Evolutionary conservation across 2,329 filamentous ascomycete genomes (phyloP), one percentile per base, ranked within the genome.

Genomic region (Didymella keratinophila): DNA sequence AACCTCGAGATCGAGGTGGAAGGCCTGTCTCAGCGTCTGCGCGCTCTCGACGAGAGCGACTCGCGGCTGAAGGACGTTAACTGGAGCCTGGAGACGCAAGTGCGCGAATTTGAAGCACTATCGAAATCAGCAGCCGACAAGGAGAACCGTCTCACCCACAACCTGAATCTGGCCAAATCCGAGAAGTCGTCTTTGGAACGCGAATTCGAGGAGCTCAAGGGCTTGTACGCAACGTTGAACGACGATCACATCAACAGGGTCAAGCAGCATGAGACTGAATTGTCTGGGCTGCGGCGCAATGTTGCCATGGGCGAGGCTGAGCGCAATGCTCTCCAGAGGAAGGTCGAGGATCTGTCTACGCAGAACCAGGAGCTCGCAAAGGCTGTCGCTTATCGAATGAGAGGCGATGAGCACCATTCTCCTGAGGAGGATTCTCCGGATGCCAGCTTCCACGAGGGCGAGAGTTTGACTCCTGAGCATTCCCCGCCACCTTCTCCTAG

Each of bases 61-160:
- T 90, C 96, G 71, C 89, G 92, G 51, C 97, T 96, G 80, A 98
- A 97, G 79, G 95, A 99, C 72, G 95, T 98, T 77, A 99, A 98
- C 75, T 99, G 95, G 95, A 94, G 91, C 63, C 84, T 99, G 36
- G 95, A 99, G 77, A 96, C 93, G 0, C 91, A 93, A 69, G 85
- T 96, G 21, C 95, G 97, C 70, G 93, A 98, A 63, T 82, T 94
- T 41, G 84, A 90, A 51, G 85, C 89, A 8, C 83, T 86, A 16
- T 85, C 90, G 62, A 92, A 89, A 72, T 92, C 96, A 45, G 86
- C 90, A 1, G 82, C 88, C 14, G 93, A 95, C 71, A 89, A 90
- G 60, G 93, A 97, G 76, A 91, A 92, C 76, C 91, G 91, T 74
- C 83, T 97, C 39, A 87, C 84, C 14, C 89, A 93, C 69, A 85